Evolutionary conservation across 2,329 filamentous ascomycete species (phyloP).

Genomic region (Penicillium sp.): DNA sequence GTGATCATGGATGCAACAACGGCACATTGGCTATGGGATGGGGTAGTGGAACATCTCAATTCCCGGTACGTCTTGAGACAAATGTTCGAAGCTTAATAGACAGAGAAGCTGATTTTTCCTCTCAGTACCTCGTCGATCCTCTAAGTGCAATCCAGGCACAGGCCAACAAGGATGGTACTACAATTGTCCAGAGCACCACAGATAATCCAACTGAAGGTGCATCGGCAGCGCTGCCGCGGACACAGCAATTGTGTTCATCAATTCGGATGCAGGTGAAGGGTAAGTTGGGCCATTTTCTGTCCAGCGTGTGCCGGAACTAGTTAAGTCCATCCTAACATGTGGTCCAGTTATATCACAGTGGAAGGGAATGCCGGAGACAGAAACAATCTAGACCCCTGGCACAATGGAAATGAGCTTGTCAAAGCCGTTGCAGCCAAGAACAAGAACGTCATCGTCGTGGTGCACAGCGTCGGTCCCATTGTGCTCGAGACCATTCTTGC

Average conservation of each 20-base stretch:
- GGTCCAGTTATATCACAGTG: conserved; percentile 45
- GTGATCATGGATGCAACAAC: conserved; percentile 66
- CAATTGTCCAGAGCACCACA: conserved; percentile 45
- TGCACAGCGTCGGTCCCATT: conserved; percentile 65
- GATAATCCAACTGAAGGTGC: conserved; percentile 41
- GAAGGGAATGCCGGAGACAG: conserved; percentile 60
- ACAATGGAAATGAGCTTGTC: conserved; percentile 49
- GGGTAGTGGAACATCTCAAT: conserved; percentile 73
- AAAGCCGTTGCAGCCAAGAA: conserved; percentile 59
- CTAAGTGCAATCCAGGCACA: conserved; percentile 45
- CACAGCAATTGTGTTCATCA: conserved; percentile 53
- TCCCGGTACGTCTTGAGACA: conserved; percentile 48
- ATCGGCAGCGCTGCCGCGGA: conserved; percentile 38
- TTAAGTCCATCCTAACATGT: neutral
- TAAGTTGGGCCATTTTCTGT: neutral
- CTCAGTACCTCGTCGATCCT: conserved; percentile 46
- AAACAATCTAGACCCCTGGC: conserved; percentile 52
- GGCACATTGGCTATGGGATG: conserved; percentile 72
- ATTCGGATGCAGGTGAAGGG: conserved; percentile 52
- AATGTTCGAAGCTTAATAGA: neutral
- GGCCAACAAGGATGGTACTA: conserved; percentile 41
- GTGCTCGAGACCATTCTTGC: conserved; percentile 64
- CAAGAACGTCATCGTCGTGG: conserved; percentile 64
- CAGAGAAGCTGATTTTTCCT: neutral
- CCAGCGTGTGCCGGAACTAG: neutral